Evolutionary conservation across 2,329 filamentous ascomycete genomes (phyloP).

Genomic region (Zymoseptoria tritici): DNA sequence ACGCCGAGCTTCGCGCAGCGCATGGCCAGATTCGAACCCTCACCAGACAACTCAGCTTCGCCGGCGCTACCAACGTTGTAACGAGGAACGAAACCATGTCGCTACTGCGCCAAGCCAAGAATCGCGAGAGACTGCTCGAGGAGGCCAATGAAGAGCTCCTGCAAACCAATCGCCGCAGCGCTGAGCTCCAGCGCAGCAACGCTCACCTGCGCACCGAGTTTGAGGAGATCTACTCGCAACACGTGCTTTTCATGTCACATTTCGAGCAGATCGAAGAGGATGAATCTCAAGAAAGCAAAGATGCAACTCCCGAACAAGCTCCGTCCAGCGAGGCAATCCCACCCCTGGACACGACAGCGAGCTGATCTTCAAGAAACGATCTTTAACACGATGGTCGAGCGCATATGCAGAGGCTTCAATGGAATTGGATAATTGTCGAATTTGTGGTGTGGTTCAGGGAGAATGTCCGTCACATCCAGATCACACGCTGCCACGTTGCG

Average conservation of each 20-base stretch:
- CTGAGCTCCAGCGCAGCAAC: not conserved
- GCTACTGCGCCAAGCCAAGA: not conserved
- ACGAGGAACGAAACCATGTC: not conserved
- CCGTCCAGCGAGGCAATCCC: not conserved
- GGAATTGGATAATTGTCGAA: not conserved
- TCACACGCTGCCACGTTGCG: too few relatives aligned
- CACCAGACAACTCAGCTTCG: slow-evolving; percentile 1
- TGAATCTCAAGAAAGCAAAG: not conserved
- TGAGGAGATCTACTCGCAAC: not conserved
- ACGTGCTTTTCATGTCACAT: not conserved
- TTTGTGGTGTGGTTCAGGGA: not conserved
- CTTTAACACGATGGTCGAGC: not conserved
- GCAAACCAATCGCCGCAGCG: not conserved
- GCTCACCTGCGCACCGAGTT: slow-evolving; percentile 1
- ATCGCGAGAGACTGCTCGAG: not conserved
- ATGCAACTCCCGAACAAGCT: not conserved
- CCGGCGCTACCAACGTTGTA: slow-evolving; percentile 1
- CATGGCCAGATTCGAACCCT: not conserved
- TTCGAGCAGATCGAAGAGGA: not conserved
- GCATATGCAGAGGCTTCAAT: not conserved
- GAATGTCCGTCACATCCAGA: too few relatives aligned
- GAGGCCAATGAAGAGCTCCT: not conserved
- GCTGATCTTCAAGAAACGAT: not conserved
- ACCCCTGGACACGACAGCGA: not conserved
- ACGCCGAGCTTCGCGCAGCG: not conserved